Conservation (phyloP, 1,284 basidiomycete species). For the Trametes hirsuta region DNA sequence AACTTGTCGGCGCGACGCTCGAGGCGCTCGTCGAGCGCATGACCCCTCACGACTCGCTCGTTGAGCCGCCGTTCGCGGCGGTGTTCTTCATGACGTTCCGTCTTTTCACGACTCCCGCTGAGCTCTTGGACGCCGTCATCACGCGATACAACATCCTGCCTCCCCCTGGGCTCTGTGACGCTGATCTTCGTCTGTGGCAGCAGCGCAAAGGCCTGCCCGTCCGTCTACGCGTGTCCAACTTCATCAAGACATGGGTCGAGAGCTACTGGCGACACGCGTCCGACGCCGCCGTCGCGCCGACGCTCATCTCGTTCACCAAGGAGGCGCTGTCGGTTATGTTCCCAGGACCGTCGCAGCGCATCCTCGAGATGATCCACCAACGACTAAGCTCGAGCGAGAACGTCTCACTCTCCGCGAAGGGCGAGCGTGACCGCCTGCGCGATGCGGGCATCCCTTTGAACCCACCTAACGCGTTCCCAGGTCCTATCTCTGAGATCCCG, state of each 20-base stretch:
- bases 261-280: slow-evolving; percentile 80
- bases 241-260: slow-evolving; percentile 94
- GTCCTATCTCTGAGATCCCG: slow-evolving; percentile 63
- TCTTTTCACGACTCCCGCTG: slow-evolving; percentile 82
- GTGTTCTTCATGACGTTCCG: slow-evolving; percentile 97
- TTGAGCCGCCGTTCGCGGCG: slow-evolving; percentile 82
- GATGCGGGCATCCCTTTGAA: slow-evolving; percentile 74
- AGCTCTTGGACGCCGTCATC: slow-evolving; percentile 79
- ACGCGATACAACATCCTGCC: slow-evolving; percentile 80
- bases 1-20: slow-evolving; percentile 90
- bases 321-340: slow-evolving; percentile 68
- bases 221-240: slow-evolving; percentile 87
- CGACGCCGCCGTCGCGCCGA: slow-evolving; percentile 64
- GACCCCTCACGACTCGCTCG: slow-evolving; percentile 92
- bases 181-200: slow-evolving; percentile 78
- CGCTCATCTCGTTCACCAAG: slow-evolving; percentile 65
- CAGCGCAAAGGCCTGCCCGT: slow-evolving; percentile 88
- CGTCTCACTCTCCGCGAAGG: slow-evolving; percentile 50
- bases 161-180: slow-evolving; percentile 57
- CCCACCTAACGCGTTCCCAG: slow-evolving; percentile 48
- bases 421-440: slow-evolving; percentile 67
- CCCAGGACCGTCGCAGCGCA: slow-evolving; percentile 69
- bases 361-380: slow-evolving; percentile 71
- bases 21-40: slow-evolving; percentile 91
- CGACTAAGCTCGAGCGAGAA: slow-evolving; percentile 40